Percentiles rank a stretch among this genome's conserved stretches.
These are phyloP conservation scores for Aspergillus bridgeri DNA, from an alignment of 495 filamentous ascomycete genomes.

Conservation along the genomic window DNA sequence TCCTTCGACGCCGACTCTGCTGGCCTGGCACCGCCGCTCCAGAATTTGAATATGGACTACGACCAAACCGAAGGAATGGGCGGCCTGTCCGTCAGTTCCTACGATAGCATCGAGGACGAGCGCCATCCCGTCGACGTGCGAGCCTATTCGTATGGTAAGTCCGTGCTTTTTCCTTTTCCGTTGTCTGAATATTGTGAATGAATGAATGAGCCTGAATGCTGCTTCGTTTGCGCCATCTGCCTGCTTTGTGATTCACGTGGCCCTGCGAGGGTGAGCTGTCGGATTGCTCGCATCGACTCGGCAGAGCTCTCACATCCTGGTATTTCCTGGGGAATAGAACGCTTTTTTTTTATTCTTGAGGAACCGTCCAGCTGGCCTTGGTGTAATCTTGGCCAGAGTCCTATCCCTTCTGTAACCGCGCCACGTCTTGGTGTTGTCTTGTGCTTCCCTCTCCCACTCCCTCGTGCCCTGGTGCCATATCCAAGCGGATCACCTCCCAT, in stretches of 20 bases:
- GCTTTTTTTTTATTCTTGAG: neutral
- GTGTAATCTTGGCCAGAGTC: neutral
- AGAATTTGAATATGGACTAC: constrained; percentile 42
- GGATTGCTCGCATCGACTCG: constrained; percentile 4
- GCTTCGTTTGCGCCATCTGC: constrained; percentile 40
- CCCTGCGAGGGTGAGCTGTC: constrained; percentile 15
- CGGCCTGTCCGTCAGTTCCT: constrained; percentile 48
- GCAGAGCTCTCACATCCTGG: neutral
- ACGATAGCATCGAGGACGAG: constrained; percentile 48
- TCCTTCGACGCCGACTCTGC: constrained; percentile 42
- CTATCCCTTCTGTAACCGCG: neutral
- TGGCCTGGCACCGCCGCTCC: constrained; percentile 32
- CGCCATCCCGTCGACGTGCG: constrained; percentile 42
- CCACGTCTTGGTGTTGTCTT: neutral
- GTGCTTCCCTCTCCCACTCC: neutral
- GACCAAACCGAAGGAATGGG: constrained; percentile 49
- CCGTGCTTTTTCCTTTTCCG: constrained; percentile 6
- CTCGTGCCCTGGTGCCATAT: neutral
- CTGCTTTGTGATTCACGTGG: constrained; percentile 29
- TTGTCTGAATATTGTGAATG: neutral
- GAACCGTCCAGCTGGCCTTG: neutral
- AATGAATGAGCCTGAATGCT: constrained; percentile 31
- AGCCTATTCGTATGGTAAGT: constrained; percentile 46
- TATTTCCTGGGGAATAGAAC: constrained; percentile 4
- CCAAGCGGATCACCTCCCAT: neutral